Conservation (phyloP, 2,329 filamentous ascomycete genomes). For the Parastagonospora nodorum region DNA sequence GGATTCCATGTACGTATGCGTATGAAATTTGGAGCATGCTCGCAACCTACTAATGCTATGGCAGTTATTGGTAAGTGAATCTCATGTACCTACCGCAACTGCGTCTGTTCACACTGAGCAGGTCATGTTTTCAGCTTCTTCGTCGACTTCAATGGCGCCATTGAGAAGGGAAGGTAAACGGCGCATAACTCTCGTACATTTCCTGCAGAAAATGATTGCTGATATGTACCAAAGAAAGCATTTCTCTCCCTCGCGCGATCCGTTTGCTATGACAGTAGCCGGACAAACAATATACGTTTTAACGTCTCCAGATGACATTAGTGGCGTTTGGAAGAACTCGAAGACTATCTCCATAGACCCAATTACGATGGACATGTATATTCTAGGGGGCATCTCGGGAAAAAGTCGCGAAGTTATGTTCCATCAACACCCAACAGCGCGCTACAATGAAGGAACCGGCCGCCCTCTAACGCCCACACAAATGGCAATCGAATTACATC, state of each 20-base stretch:
- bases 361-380: conserved; percentile 12
- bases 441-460: conserved; percentile 4
- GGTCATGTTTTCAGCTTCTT: conserved; percentile 12
- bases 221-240: conserved; percentile 5
- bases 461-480: conserved; percentile 5
- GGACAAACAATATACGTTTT: conserved; percentile 13
- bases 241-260: conserved; percentile 8
- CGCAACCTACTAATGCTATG: not conserved
- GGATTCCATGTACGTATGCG: conserved; percentile 21
- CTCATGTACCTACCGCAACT: not conserved
- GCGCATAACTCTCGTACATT: not conserved
- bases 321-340: conserved; percentile 7
- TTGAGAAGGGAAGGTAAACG: conserved; percentile 13
- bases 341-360: conserved; percentile 10
- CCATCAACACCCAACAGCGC: conserved; percentile 1
- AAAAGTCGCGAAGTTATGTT: conserved; percentile 6
- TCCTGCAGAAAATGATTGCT: not conserved
- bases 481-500: conserved; percentile 16
- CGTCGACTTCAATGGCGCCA: conserved; percentile 10
- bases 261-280: conserved; percentile 10
- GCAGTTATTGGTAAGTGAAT: conserved; percentile 1
- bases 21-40: not conserved
- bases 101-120: not conserved
- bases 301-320: conserved; percentile 9
- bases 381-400: conserved; percentile 3